Base-by-base conservation (phyloP, 108 stramenopile genomes). In the Nitzschia sp. region DNA sequence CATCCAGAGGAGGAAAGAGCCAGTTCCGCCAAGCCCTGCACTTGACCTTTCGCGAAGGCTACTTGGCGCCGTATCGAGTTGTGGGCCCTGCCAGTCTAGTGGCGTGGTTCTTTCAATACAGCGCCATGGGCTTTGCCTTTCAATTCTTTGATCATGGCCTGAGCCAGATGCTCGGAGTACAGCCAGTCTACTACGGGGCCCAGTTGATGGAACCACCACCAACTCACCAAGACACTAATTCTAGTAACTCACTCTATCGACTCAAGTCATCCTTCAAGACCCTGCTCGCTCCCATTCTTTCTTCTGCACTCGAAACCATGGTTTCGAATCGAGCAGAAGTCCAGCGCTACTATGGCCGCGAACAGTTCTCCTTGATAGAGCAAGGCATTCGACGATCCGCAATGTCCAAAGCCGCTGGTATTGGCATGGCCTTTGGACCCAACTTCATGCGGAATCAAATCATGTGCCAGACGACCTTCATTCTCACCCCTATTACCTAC, bases 71-170 rank as follows among this genome's bases (percentile, higher is more conserved):
- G n/a, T 91, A 83, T 57, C 74, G 82, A 19, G 86, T 88, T 0
- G 85, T 91, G 32, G 87, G 87, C 13, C 83, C 83, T 1, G 82
- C 90, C 9, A 64, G 59, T 35, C n/a, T 88, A 0, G 76, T 72
- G 25, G 87, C 90, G 17, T 91, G 90, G 90, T 91, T 91, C 57
- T 78, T 91, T 57, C 85, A 86, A 56, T 91, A 91, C 60, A 58
- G 55, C 8, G 82, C 86, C 21, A 91, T 91, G 90, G 87, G 87
- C 35, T 30, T 84, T 55, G 83, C 85, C 42, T 91, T 91, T 59
- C 90, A 88, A 45, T 63, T 76, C 51, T 64, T 86, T 53, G 90
- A 91, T 71, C 85, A 80, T 2, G 68, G 54, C 5, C 36, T 91
- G 55, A 77, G 75, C 33, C 58, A 75, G 27, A 54, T 79, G 11